A percentile compares a stretch with the other conserved stretches of the same genome.
Evolutionary conservation across 192 early-diverging fungal genomes (phyloP).

Genomic region (Coemansia interrupta): DNA sequence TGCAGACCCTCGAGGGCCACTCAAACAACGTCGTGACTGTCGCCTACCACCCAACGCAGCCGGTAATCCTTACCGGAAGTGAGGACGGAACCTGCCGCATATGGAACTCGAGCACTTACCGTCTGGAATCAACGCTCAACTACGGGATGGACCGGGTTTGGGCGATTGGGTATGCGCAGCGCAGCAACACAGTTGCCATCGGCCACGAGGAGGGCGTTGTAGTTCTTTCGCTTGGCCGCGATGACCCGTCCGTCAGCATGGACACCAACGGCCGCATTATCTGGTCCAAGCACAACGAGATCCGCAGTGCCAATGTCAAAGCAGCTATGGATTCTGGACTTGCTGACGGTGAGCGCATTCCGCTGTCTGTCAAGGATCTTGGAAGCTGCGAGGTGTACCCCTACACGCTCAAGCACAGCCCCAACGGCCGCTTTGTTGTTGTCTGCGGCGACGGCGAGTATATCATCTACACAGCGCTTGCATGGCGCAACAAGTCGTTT

Average conservation of each 20-base stretch:
- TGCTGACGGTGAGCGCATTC: constrained; percentile 90
- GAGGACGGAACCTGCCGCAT: constrained; percentile 94
- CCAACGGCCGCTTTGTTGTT: constrained; percentile 97
- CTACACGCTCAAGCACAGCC: constrained; percentile 91
- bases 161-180: constrained; percentile 80
- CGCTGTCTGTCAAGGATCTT: constrained; percentile 84
- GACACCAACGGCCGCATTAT: constrained; percentile 95
- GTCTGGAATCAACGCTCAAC: constrained; percentile 93
- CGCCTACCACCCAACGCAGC: constrained; percentile 91
- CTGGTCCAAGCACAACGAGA: constrained; percentile 96
- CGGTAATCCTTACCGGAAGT: constrained; percentile 91
- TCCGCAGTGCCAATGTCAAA: constrained; percentile 93
- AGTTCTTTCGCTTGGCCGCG: constrained; percentile 91
- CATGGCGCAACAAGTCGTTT: constrained; percentile 99
- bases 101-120: constrained; percentile 97
- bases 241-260: constrained; percentile 96
- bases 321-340: constrained; percentile 74
- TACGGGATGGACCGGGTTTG: constrained; percentile 98
- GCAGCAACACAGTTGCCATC: constrained; percentile 89
- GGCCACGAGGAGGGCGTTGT: constrained; percentile 96
- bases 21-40: constrained; percentile 89
- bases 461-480: constrained; percentile 99
- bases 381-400: constrained; percentile 98
- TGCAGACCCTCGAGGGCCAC: constrained; percentile 98
- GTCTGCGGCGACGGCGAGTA: constrained; percentile 99